Base-by-base conservation (phyloP, 495 filamentous ascomycete species). In the Penicillium argentinense region DNA sequence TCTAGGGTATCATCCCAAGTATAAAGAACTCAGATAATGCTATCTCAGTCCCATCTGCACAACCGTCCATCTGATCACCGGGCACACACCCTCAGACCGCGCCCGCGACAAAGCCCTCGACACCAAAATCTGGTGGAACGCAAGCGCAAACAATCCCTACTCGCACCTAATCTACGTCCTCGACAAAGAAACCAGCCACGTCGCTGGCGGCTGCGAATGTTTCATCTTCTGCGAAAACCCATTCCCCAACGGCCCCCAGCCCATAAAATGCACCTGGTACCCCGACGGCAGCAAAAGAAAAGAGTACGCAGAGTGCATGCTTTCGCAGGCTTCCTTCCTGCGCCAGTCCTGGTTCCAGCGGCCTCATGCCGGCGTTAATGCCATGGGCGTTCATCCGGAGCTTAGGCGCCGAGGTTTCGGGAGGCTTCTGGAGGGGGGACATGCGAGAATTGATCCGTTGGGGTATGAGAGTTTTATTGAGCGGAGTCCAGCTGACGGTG, bases 141-240 rank as follows among this genome's bases (percentile, higher is more conserved):
- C 51, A 9, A 37, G 40, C 40, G 14, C 16, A 9, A 41, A 45
- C 4, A 52, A 45, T 27, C 45, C 45, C 4, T 26, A 21, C 32
- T 57, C 54, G 5, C 39, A 53, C 17, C 19, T 46, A 11, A 53
- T 57, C 40, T 52, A 57, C 23, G 45, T 22, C 7, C 24, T 52
- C 12, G 45, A 57, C 33, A 53, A 46, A 22, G 13, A 25, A 12
- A 46, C 51, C n/a, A 46, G 45, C 14, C 41, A 56, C 18, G 62
- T 64, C 0, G 40, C 43, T 19, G 70, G 67, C 4, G 69, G 70
- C 14, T 69, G 68, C 28, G 45, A 54, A 45, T 72, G 69, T 63
- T 41, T 64, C 11, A 54, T 71, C 9, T 39, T 57, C 3, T 50
- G 64, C 33, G 8, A 52, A 2, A 54, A 54, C 26, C 51, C 51